These are phyloP conservation scores for Auriscalpium vulgare DNA, from an alignment of 768 basidiomycete species.

Conservation along the genomic window DNA sequence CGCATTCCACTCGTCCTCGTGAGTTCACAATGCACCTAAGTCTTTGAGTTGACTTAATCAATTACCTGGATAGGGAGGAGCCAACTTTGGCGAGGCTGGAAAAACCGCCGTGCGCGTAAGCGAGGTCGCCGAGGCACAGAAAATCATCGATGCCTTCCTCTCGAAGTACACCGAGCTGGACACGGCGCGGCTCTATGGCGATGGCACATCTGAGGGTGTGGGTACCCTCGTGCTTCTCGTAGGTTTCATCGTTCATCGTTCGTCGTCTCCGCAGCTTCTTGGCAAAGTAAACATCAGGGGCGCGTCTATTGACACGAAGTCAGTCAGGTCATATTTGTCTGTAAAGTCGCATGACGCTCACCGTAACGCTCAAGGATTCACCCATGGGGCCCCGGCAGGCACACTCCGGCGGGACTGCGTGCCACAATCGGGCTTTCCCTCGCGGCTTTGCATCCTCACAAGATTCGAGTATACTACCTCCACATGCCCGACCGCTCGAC, in stretches of 20 bases:
- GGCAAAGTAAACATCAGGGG: constrained; percentile 32
- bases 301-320: constrained; percentile 44
- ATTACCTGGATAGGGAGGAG: constrained; percentile 32
- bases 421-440: constrained; percentile 41
- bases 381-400: constrained; percentile 34
- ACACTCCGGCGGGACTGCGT: constrained; percentile 32
- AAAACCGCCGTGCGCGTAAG: constrained; percentile 33
- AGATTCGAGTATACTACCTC: constrained; percentile 44
- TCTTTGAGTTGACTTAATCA: no score
- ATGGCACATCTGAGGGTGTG: constrained; percentile 50
- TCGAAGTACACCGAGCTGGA: constrained; percentile 38
- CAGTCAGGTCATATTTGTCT: constrained; percentile 3
- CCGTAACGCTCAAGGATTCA: constrained; percentile 26
- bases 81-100: constrained; percentile 36
- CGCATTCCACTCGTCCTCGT: constrained; percentile 22
- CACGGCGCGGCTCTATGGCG: constrained; percentile 41
- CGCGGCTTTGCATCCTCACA: constrained; percentile 35
- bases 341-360: neutral
- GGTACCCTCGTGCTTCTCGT: neutral
- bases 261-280: constrained; percentile 24
- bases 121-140: constrained; percentile 30
- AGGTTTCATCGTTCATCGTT: neutral
- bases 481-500: constrained; percentile 54
- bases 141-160: constrained; percentile 38
- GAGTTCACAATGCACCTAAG: neutral